Evolutionary conservation across 208 protist genomes (phyloP).

Genomic region (Leptomonas pyrrhocoris): DNA sequence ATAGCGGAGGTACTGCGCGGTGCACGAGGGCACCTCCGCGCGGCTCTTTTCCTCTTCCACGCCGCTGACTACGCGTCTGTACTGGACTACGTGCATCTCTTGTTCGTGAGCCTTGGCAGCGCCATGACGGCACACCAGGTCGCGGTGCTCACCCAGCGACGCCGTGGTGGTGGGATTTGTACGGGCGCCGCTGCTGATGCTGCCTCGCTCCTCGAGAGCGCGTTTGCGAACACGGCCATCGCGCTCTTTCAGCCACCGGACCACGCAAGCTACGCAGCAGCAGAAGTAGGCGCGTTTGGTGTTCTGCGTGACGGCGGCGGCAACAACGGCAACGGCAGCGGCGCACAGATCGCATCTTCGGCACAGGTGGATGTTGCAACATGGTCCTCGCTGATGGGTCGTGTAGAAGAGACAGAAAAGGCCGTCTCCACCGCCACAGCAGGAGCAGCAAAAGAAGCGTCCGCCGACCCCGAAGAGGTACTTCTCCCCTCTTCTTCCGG

Average conservation of each 20-base stretch:
- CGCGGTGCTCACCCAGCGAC: slow-evolving; percentile 7
- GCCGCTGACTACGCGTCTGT: slow-evolving; percentile 31
- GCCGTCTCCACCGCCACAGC: neutral
- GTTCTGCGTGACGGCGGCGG: neutral
- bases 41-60: slow-evolving; percentile 17
- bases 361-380: neutral
- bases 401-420: neutral
- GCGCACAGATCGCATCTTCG: neutral
- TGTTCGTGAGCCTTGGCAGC: slow-evolving; percentile 34
- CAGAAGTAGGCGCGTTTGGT: neutral
- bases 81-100: slow-evolving; percentile 31
- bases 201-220: neutral
- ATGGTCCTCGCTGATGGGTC: neutral
- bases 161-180: too few relatives aligned
- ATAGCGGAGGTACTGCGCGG: slow-evolving; percentile 1
- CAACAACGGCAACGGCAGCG: neutral
- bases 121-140: slow-evolving; percentile 19
- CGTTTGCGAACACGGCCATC: slow-evolving; percentile 18
- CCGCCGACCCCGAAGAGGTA: too few relatives aligned
- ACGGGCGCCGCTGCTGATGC: too few relatives aligned
- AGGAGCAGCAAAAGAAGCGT: neutral
- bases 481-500: neutral
- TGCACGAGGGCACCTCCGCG: slow-evolving; percentile 1
- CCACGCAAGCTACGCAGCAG: slow-evolving; percentile 9
- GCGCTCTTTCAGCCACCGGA: slow-evolving; percentile 9